Evolutionary conservation across 1,139 yeast genomes (phyloP), one percentile per base, ranked within the genome.

Genomic region (Pichia inconspicua): DNA sequence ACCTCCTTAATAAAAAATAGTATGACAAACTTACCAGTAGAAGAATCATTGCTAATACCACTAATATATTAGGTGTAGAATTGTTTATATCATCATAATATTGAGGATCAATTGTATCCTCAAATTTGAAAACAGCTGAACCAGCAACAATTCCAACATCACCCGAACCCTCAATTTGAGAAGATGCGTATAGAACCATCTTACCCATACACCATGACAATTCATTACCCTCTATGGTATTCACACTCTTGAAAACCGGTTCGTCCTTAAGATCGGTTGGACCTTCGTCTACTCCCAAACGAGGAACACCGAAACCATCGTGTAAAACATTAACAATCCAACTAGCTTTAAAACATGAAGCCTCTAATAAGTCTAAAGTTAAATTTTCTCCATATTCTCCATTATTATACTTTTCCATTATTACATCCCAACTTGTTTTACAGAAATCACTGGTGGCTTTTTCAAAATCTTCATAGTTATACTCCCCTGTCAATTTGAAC

Each of bases 181-280:
- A 55, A 3, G 66, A 57, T 6, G 66, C 66, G 59, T 84, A 84
- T 30, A 87, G 62, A 5, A 87, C 66, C 25, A 94, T 94, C 50
- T 90, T 72, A 7, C 96, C 96, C 44, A 86, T 66, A 1, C 96
- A 85, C 96, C 96, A 87, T 0, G 94, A 81, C 48, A 86, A 78
- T 42, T 84, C 81, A 5, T 80, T 73, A 0, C 88, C 90, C 42
- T 80, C 78, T 44, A 85, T 68, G 45, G 74, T 69, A 52, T 84
- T 85, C 8, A 84, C 82, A 42, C 86, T 72, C 54, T 79, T 80
- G 53, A 87, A 75, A 0, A 52, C 44, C 5, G 58, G 84, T 45
- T 43, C 58, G 48, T 45, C 51, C 4, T 52, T 46, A 12, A 53
- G 55, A 53, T 43, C 62, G 7, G 51, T 50, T 22, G 51, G 51